A percentile compares a stretch with the other conserved stretches of the same genome.
phyloP scores from a whole-genome alignment of 2,329 filamentous ascomycete species.

The Aschersonia sp. region DNA sequence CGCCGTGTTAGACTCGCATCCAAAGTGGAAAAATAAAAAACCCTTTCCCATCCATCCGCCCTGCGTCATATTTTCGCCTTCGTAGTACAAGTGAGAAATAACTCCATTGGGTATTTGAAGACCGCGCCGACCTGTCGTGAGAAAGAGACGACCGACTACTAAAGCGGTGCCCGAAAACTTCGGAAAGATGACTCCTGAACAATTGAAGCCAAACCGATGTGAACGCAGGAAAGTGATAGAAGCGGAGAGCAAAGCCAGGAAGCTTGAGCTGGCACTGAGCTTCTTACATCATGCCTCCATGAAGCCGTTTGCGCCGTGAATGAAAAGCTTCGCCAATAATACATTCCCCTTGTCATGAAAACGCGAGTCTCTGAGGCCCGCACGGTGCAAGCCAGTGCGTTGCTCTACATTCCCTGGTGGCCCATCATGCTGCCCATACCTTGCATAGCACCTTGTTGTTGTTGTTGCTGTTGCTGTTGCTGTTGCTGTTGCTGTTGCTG shows the following conservation, averaged over 20 bases:
- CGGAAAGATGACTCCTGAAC: no score
- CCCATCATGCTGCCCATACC: slow-evolving; percentile 41
- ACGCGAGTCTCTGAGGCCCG: not conserved
- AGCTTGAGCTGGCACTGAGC: no score
- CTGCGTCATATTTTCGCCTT: slow-evolving; percentile 6
- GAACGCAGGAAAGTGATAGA: no score
- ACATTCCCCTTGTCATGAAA: not conserved
- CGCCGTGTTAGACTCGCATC: not conserved
- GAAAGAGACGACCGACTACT: no score
- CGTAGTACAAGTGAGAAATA: not conserved
- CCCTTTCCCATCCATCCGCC: not conserved
- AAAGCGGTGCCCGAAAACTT: no score
- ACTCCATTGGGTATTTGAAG: not conserved
- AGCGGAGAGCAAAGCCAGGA: no score
- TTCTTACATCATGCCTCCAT: no score
- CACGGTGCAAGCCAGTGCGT: not conserved
- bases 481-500: slow-evolving; percentile 21
- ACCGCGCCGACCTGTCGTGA: not conserved
- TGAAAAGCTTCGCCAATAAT: not conserved
- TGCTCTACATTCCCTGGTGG: slow-evolving; percentile 29
- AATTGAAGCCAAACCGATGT: no score
- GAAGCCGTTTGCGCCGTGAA: no score
- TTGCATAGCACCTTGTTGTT: slow-evolving; percentile 27
- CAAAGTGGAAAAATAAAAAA: no score
- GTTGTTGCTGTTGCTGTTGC: slow-evolving; percentile 17